These are phyloP conservation scores for Artemisia tridentata DNA, from an alignment of 129 eudicot genomes.

Conservation along the genomic window DNA sequence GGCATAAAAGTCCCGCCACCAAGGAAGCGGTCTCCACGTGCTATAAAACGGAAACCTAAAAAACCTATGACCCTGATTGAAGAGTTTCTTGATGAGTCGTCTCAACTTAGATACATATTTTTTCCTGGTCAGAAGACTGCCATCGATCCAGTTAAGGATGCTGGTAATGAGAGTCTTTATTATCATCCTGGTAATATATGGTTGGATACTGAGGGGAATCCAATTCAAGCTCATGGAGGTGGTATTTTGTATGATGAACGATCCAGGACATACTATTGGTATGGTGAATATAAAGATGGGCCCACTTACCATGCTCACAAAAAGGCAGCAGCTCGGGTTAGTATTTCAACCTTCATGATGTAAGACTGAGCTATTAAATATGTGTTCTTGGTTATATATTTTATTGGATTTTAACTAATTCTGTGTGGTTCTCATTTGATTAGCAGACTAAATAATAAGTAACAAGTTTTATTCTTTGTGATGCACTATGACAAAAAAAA, in stretches of 20 bases:
- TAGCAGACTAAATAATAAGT: no score
- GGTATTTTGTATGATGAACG: slow-evolving; percentile 78
- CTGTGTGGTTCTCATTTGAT: background rate
- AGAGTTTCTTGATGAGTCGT: slow-evolving; percentile 88
- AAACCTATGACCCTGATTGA: slow-evolving; percentile 64
- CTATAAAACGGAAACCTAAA: slow-evolving; percentile 75
- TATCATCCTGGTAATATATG: slow-evolving; percentile 91
- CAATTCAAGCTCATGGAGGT: slow-evolving; percentile 99
- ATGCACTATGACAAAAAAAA: background rate
- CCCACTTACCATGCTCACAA: slow-evolving; percentile 93
- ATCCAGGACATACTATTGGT: slow-evolving; percentile 74
- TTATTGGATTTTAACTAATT: no score
- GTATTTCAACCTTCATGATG: slow-evolving; percentile 20
- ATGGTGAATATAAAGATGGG: slow-evolving; percentile 95
- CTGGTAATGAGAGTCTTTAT: slow-evolving; percentile 62
- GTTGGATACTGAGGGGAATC: slow-evolving; percentile 96
- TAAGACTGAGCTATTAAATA: no score
- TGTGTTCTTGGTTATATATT: no score
- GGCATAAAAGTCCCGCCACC: slow-evolving; percentile 84
- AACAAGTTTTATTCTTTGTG: background rate
- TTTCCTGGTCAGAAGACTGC: slow-evolving; percentile 72
- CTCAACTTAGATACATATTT: slow-evolving; percentile 79
- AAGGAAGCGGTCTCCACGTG: slow-evolving; percentile 92
- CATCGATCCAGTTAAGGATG: slow-evolving; percentile 59
- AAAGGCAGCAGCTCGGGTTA: slow-evolving; percentile 93